Evolutionary conservation across 345 rosid genomes (phyloP).

Genomic region (Sapria himalayana): DNA sequence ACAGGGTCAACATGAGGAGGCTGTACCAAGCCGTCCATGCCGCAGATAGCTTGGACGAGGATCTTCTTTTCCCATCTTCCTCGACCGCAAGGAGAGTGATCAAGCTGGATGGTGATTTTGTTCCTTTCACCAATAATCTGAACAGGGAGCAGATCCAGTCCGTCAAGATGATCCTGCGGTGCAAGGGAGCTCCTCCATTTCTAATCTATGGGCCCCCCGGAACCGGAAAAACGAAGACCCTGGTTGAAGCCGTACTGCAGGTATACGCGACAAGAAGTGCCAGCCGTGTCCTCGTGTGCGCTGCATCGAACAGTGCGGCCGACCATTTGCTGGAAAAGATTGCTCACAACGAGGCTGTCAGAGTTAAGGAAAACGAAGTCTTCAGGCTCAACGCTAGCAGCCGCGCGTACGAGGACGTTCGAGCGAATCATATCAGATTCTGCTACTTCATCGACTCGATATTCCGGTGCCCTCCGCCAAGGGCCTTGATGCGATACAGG

Average conservation of each 20-base stretch:
- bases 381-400: conserved; percentile 77
- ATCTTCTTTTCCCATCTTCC: conserved; percentile 44
- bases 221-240: conserved; percentile 79
- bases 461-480: conserved; percentile 54
- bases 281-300: conserved; percentile 58
- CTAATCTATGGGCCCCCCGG: conserved; percentile 91
- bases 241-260: conserved; percentile 72
- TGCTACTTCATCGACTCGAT: conserved; percentile 46
- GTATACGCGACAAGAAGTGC: conserved; percentile 21
- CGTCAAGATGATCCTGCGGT: conserved; percentile 56
- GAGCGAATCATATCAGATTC: conserved; percentile 36
- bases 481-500: conserved; percentile 26
- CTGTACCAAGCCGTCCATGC: conserved; percentile 58
- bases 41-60: conserved; percentile 23
- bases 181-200: conserved; percentile 74
- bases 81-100: conserved; percentile 24
- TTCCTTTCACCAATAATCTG: conserved; percentile 36
- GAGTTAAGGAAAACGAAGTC: conserved; percentile 31
- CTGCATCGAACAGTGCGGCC: conserved; percentile 86
- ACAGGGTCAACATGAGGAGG: conserved; percentile 48
- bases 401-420: conserved; percentile 47
- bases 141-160: conserved; percentile 67
- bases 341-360: conserved; percentile 22
- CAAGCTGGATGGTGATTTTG: conserved; percentile 19
- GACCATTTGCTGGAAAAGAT: conserved; percentile 61